Evolutionary conservation across 164 flowering plant genomes (phyloP), one percentile per base, ranked within the genome.

Genomic region (Macadamia integrifolia): DNA sequence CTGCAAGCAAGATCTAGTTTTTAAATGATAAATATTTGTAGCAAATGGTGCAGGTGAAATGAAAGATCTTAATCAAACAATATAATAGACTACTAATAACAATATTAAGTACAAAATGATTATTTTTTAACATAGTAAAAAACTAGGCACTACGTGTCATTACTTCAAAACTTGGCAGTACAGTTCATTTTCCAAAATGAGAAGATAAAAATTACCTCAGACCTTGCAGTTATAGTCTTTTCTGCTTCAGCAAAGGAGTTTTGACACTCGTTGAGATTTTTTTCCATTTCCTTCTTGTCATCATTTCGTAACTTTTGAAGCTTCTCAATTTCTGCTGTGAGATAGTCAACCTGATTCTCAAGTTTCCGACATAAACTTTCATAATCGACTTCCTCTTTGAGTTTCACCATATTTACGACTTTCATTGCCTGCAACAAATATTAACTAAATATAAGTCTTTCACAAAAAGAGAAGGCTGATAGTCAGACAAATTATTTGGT

Each of bases 371-470:
- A 90, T 56, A 85, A 73, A 80, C 89, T 88, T 80, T 93, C 92
- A 76, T 90, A 93, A 67, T 93, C 97, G 79, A 86, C 88, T 75
- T 93, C 97, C 79, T 90, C 98, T 80, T 84, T 93, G 56, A 90
- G 85, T 77, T 90, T 93, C 59, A 90, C 66, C 76, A 80, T 77
- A 74, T 93, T 93, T 9, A 85, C 86, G 52, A 93, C 69, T 80
- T 88, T 93, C 91, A 88, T 93, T 56, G 98, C 97, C 98, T 93
- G 88, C 59, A 71, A 75, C 46, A 66, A 50, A 64, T 42, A 59
- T 9, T 11, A 72, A 64, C 32, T 50, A 71, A 71, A 28, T 31
- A 17, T 13, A 49, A 65, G 60, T 44, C 32, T 48, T 70, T 7
- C 8, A 18, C 29, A 2, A 9, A 30, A 52, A 11, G 10, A 61